Percentiles rank a stretch among this genome's conserved stretches.
Conservation (phyloP, 768 basidiomycete species). For the Suillus decipiens region DNA sequence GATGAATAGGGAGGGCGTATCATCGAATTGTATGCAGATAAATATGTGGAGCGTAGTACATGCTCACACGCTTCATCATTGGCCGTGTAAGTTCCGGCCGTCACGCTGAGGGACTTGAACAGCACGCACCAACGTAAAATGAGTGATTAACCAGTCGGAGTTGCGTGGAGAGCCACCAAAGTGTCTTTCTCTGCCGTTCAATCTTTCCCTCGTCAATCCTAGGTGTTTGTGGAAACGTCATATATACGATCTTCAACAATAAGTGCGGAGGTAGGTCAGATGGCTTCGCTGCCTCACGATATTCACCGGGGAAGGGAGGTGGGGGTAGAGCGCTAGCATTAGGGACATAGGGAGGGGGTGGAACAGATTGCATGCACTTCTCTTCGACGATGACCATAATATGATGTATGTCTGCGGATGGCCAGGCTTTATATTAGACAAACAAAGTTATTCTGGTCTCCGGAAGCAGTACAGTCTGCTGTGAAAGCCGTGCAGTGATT, state of each 20-base stretch:
- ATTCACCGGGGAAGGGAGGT: conserved; percentile 37
- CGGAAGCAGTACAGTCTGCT: conserved; percentile 5
- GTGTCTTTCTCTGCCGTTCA: conserved; percentile 61
- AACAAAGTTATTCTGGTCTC: conserved; percentile 8
- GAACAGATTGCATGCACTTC: conserved; percentile 35
- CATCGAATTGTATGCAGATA: conserved; percentile 62
- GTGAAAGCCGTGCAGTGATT: neutral
- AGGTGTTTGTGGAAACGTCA: conserved; percentile 55
- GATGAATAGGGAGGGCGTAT: conserved; percentile 71
- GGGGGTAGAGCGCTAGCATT: conserved; percentile 23
- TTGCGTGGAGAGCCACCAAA: conserved; percentile 68
- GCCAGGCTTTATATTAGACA: conserved; percentile 4
- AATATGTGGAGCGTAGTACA: conserved; percentile 73
- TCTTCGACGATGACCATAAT: conserved; percentile 49
- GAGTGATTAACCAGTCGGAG: conserved; percentile 67
- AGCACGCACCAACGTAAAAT: conserved; percentile 62
- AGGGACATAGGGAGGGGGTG: conserved; percentile 40
- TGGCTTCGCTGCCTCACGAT: conserved; percentile 20
- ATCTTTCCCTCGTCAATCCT: conserved; percentile 41
- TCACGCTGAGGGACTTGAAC: neutral
- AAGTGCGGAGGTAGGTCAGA: conserved; percentile 58
- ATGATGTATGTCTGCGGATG: neutral
- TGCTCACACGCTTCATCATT: conserved; percentile 68
- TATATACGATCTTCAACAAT: conserved; percentile 68
- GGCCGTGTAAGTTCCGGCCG: neutral